Percentiles rank a stretch among this genome's conserved stretches.
These are phyloP conservation scores for Dictyostelium capitatum DNA, from an alignment of 78 protist species.

Conservation along the genomic window DNA sequence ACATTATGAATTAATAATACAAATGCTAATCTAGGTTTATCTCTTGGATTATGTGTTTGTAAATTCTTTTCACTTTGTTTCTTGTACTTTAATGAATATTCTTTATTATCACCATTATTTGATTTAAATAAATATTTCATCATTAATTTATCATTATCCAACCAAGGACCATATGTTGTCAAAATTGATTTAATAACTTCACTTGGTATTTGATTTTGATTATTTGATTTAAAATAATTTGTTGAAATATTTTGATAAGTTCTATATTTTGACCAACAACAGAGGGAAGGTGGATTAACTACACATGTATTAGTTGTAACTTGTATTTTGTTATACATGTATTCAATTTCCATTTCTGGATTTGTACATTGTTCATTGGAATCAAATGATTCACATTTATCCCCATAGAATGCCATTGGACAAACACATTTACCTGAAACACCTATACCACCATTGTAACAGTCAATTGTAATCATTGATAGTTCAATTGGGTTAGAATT, in stretches of 20 bases:
- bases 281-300: not conserved
- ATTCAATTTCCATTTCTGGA: not conserved
- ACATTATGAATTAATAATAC: not conserved
- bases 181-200: not conserved
- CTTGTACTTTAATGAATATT: not conserved
- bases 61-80: not conserved
- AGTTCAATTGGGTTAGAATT: not conserved
- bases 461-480: not conserved
- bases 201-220: not conserved
- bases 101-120: not conserved
- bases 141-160: slow-evolving; percentile 6
- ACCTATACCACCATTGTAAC: slow-evolving; percentile 39
- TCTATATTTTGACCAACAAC: slow-evolving; percentile 50
- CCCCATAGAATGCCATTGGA: slow-evolving; percentile 16
- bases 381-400: not conserved
- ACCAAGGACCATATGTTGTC: slow-evolving; percentile 20
- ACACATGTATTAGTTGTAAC: not conserved
- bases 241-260: not conserved
- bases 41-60: not conserved
- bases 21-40: slow-evolving; percentile 32
- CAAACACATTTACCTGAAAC: slow-evolving; percentile 25
- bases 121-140: not conserved
- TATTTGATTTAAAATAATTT: not conserved
- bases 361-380: not conserved
- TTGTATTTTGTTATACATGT: not conserved